Percentiles rank a stretch among this genome's conserved stretches.
phyloP scores from a whole-genome alignment of 2,329 filamentous ascomycete genomes.

The Nigrograna mackinnonii region DNA sequence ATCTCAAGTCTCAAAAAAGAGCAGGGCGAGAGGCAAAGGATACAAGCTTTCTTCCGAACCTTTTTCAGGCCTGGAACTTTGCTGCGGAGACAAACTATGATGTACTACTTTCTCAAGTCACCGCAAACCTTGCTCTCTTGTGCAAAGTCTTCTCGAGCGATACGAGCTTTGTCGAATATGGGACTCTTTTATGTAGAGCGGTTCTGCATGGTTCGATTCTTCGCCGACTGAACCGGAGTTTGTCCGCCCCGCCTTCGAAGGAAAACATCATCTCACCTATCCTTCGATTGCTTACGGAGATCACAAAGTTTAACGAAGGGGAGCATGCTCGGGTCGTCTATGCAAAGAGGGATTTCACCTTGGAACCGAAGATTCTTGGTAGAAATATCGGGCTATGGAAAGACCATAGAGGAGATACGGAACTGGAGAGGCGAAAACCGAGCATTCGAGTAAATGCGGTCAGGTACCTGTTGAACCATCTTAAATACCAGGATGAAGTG shows the following conservation, averaged over 20 bases:
- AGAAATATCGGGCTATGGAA: slow-evolving; percentile 77
- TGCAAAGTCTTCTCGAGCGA: slow-evolving; percentile 76
- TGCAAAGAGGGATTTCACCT: slow-evolving; percentile 74
- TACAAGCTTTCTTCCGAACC: slow-evolving; percentile 70
- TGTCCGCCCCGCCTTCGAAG: slow-evolving; percentile 80
- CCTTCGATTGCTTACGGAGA: slow-evolving; percentile 80
- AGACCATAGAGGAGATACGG: slow-evolving; percentile 50
- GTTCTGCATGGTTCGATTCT: slow-evolving; percentile 80
- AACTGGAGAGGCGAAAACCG: slow-evolving; percentile 70
- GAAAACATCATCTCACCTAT: slow-evolving; percentile 89
- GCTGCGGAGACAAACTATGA: slow-evolving; percentile 81
- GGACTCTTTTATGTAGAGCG: slow-evolving; percentile 77
- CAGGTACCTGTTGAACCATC: slow-evolving; percentile 75
- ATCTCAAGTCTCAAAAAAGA: slow-evolving; percentile 64
- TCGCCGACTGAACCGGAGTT: slow-evolving; percentile 76
- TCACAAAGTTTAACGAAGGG: slow-evolving; percentile 85
- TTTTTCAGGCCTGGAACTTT: slow-evolving; percentile 88
- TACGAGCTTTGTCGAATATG: slow-evolving; percentile 74
- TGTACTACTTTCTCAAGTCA: slow-evolving; percentile 76
- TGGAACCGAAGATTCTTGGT: slow-evolving; percentile 71
- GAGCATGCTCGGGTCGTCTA: slow-evolving; percentile 78
- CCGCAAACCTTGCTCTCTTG: slow-evolving; percentile 79
- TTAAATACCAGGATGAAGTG: slow-evolving; percentile 76
- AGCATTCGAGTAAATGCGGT: slow-evolving; percentile 84
- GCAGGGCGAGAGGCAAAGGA: slow-evolving; percentile 57